A percentile compares a stretch with the other conserved stretches of the same genome.
These are phyloP conservation scores for Biscogniauxia marginata DNA, from an alignment of 2,329 filamentous ascomycete species.

Conservation along the genomic window DNA sequence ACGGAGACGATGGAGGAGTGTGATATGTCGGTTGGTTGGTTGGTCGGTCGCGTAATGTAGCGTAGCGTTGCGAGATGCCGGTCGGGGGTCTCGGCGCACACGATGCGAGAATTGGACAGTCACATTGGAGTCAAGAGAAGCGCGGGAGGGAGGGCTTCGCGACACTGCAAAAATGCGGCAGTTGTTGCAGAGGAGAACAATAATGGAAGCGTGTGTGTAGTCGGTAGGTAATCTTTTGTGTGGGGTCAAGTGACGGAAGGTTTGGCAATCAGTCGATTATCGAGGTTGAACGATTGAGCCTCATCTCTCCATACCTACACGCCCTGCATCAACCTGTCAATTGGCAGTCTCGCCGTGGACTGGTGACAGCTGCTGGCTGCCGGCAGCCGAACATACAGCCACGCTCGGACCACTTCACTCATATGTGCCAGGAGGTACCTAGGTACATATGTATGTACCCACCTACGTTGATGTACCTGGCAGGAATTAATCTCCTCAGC, in stretches of 20 bases:
- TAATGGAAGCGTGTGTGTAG: constrained; percentile 1
- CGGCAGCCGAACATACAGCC: too few relatives aligned
- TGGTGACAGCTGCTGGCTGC: too few relatives aligned
- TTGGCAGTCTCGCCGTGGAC: neutral
- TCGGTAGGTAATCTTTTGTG: constrained; percentile 16
- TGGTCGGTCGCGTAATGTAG: neutral
- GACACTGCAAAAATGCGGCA: neutral
- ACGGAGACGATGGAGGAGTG: neutral
- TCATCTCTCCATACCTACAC: too few relatives aligned
- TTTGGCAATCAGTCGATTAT: constrained; percentile 3
- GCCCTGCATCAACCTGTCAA: neutral
- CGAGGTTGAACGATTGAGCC: constrained; percentile 10
- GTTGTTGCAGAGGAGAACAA: neutral
- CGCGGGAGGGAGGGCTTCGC: neutral
- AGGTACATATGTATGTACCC: too few relatives aligned
- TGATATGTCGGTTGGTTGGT: neutral
- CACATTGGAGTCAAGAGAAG: neutral
- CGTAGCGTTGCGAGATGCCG: neutral
- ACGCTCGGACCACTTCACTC: too few relatives aligned
- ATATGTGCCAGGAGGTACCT: too few relatives aligned
- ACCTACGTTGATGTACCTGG: neutral
- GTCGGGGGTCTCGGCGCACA: neutral
- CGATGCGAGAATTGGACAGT: neutral
- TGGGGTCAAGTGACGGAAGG: constrained; percentile 15
- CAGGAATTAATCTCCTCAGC: too few relatives aligned